Evolutionary conservation across 208 protist genomes (phyloP).

Genomic region (Crithidia thermophila): DNA sequence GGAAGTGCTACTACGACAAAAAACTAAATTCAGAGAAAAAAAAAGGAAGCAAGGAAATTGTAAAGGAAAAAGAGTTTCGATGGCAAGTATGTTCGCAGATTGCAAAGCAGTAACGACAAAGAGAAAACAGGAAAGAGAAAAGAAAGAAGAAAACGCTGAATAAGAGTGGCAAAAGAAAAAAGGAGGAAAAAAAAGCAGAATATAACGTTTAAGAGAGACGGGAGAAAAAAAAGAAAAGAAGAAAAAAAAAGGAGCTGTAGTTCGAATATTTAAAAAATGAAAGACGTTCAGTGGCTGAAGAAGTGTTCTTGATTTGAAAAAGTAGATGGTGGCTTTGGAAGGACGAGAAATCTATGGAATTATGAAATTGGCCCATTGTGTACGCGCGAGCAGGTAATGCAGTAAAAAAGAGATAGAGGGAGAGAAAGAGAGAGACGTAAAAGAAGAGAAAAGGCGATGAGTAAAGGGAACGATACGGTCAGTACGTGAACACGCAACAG

Average conservation of each 20-base stretch:
- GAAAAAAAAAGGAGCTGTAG: no score
- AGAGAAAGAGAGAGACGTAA: not conserved
- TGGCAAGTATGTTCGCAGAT: not conserved
- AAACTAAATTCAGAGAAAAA: not conserved
- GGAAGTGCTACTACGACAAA: no score
- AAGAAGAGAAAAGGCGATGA: not conserved
- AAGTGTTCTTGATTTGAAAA: no score
- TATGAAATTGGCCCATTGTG: no score
- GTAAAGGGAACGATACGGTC: no score
- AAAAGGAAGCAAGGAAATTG: not conserved
- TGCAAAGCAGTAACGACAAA: not conserved
- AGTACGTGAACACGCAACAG: no score
- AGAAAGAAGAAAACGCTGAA: not conserved
- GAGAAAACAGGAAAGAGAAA: not conserved
- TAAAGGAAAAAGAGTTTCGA: not conserved
- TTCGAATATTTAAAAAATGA: no score
- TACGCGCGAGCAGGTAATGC: not conserved
- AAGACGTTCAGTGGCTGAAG: no score
- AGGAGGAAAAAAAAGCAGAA: not conserved
- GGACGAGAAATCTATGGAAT: no score
- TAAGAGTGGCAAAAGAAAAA: not conserved
- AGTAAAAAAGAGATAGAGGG: not conserved
- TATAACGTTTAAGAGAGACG: not conserved
- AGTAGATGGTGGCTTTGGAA: no score
- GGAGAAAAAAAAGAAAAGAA: no score